phyloP scores from a whole-genome alignment of 2,329 filamentous ascomycete genomes.

The Cladobotryum mycophilum region DNA sequence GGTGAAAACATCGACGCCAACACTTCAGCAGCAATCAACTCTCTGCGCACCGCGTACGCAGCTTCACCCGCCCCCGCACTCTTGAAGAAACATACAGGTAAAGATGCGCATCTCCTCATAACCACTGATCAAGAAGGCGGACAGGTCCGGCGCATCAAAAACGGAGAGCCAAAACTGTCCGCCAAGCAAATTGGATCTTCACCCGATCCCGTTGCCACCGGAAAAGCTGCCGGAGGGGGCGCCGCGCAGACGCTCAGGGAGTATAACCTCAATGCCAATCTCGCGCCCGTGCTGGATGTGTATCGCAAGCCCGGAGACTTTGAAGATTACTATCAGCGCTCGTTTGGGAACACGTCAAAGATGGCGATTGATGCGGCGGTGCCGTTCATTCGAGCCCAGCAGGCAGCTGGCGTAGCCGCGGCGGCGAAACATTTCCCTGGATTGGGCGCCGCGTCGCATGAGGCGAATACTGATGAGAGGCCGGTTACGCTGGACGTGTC shows the following conservation, averaged over 20 bases:
- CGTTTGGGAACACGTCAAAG: no score
- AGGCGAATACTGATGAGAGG: slow-evolving; percentile 13
- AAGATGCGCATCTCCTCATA: slow-evolving; percentile 11
- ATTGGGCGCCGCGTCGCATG: slow-evolving; percentile 13
- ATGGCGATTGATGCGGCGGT: no score
- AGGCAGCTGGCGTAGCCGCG: slow-evolving; percentile 2
- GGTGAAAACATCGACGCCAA: no score
- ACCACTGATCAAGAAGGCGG: slow-evolving; percentile 9
- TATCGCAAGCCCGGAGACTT: no score
- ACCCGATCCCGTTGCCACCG: neutral
- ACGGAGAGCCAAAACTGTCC: slow-evolving; percentile 10
- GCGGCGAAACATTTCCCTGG: slow-evolving; percentile 17
- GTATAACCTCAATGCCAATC: slow-evolving; percentile 12
- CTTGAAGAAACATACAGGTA: no score
- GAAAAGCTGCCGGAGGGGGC: no score
- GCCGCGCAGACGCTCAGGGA: neutral
- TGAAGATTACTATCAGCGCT: no score
- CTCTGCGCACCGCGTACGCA: slow-evolving; percentile 3
- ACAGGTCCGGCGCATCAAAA: neutral
- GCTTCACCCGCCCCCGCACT: no score
- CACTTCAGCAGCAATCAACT: no score
- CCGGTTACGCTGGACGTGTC: slow-evolving; percentile 13
- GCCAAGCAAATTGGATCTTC: slow-evolving; percentile 14
- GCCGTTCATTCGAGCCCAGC: no score
- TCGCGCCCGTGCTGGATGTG: no score